Evolutionary conservation across 225 moss, liverwort and hornwort species (phyloP), one percentile per base, ranked within the genome.

Genomic region (Marchantia paleacea): DNA sequence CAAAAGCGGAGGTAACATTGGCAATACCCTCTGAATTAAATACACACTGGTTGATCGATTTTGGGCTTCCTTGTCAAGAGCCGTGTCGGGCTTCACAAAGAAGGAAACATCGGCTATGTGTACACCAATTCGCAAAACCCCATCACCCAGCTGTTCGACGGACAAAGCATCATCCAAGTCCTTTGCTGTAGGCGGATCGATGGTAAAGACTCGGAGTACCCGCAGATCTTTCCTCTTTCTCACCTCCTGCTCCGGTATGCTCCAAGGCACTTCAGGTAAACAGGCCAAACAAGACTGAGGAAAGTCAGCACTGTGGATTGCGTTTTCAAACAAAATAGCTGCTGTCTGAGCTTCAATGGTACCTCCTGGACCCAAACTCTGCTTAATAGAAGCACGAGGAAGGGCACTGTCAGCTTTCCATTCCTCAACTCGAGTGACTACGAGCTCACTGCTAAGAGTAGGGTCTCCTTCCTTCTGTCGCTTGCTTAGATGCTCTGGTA

Each of bases 111-210:
- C 97, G 12, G 97, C 95, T 73, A 97, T 97, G 82, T 97, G 97
- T 51, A 97, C 97, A 80, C 97, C 97, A 70, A 97, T 87, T 61
- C 87, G 90, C 28, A 91, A 10, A 20, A 77, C 73, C 49, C 95
- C 97, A 76, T 93, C 86, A 47, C 73, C 85, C 72, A 92, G 80
- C 65, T 80, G 88, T 81, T 97, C 92, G 30, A 95, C 52, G 24
- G 97, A 97, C 83, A 97, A 86, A 57, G 95, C 97, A 88, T 97
- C 97, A 79, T 97, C 97, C 83, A 97, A 87, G 79, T 97, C 95
- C 81, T 90, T 90, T 12, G 97, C 97, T 29, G 95, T 93, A 52
- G 92, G 88, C 31, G 97, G 95, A 55, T 97, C 97, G 39, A 97
- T 92, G 39, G 95, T 93, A 69, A 97, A 97, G 72, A 97, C 83